Evolutionary conservation across 2,329 filamentous ascomycete genomes (phyloP), one percentile per base, ranked within the genome.

Genomic region (Arthroderma sp.): DNA sequence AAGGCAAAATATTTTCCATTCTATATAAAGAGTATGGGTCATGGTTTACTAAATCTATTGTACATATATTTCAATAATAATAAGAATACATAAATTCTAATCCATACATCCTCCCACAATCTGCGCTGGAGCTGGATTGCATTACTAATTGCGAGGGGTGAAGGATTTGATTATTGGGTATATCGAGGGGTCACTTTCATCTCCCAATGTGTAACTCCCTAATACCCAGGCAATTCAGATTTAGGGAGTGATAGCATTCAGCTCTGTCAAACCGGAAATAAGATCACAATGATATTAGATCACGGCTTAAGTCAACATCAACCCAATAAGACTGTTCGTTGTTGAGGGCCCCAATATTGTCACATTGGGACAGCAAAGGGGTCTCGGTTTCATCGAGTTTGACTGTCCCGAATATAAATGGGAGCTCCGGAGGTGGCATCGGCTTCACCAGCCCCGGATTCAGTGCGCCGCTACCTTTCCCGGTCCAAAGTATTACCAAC

Each of bases 401-500:
- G 53, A 19, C 37, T 21, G 13, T 55, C n/a, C 41, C 33, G 37
- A 56, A 60, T 33, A 49, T 56, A 19, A n/a, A 44, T 15, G 54
- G 54, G 23, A 55, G 21, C 4, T 35, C 31, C 4, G n/a, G 8
- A 5, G 55, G 44, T 37, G 47, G 49, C 5, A 23, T 9, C 1
- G 19, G 47, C n/a, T 63, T 63, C 49, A 66, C 61, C 44, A 65
- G 56, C 11, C 66, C 67, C 17, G 58, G 58, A 53, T 63, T 60
- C 17, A 70, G 60, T 23, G 64, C 47, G 2, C 65, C 65, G 28
- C 57, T 56, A 39, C 56, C 58, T 57, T 64, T 62, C 39, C 68
- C 69, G 37, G 67, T 61, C 61, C 64, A 70, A 4, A 73, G 54
- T 25, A 66, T 59, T 25, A 71, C 55, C 56, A 71, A 63, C 41